These are phyloP conservation scores for Sugiyamaella boreocaroliniensis DNA, from an alignment of 805 yeast species.

Conservation along the genomic window DNA sequence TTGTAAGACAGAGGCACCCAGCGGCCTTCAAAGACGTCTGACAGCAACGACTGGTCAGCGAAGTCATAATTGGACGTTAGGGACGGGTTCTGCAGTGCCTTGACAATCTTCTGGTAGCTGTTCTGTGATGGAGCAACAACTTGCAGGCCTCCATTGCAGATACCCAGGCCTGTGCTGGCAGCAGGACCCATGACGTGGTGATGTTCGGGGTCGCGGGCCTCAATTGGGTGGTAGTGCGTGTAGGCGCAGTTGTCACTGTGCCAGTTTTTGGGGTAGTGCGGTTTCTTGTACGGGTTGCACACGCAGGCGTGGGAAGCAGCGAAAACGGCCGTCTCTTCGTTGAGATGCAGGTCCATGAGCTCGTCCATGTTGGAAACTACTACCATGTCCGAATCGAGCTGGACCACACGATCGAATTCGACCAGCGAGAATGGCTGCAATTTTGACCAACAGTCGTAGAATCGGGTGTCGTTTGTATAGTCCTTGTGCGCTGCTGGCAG, in stretches of 20 bases:
- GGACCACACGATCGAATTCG: constrained; percentile 49
- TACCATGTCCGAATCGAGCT: constrained; percentile 55
- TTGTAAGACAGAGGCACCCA: constrained; percentile 50
- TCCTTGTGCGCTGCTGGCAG: constrained; percentile 40
- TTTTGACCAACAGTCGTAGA: constrained; percentile 58
- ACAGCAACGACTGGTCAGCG: constrained; percentile 52
- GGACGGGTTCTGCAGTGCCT: constrained; percentile 35
- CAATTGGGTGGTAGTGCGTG: constrained; percentile 25
- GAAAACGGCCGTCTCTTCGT: constrained; percentile 34
- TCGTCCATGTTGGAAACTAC: constrained; percentile 55
- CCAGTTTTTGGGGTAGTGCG: constrained; percentile 53
- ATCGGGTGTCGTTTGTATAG: constrained; percentile 45
- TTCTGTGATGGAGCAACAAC: constrained; percentile 40
- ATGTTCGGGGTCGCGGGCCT: constrained; percentile 3
- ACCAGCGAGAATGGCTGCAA: constrained; percentile 46
- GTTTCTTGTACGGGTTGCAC: constrained; percentile 48
- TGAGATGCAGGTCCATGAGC: constrained; percentile 42
- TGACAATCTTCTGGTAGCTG: constrained; percentile 36
- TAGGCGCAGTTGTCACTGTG: constrained; percentile 44
- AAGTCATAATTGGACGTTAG: constrained; percentile 41
- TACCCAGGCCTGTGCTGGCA: constrained; percentile 36
- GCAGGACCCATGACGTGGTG: constrained; percentile 38
- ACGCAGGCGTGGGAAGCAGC: constrained; percentile 60
- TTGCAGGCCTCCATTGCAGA: constrained; percentile 56
- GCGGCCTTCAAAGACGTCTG: constrained; percentile 44